Evolutionary conservation across 805 yeast genomes (phyloP), one percentile per base, ranked within the genome.

Genomic region (Yarrowia hollandica): DNA sequence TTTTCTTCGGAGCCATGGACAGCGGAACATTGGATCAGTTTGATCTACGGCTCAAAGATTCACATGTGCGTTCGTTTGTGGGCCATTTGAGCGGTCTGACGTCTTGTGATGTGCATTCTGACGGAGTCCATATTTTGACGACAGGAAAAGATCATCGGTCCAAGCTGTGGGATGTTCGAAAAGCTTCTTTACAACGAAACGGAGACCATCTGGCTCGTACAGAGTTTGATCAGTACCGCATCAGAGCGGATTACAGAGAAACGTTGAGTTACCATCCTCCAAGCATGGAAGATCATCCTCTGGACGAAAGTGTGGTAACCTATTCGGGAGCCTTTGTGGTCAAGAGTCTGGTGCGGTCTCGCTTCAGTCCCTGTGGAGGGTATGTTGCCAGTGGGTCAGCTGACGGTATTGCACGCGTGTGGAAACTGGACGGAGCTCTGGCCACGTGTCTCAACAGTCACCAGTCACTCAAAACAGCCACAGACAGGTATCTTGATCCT

Each of bases 361-460:
- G 44, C 9, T 52, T 52, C 25, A 35, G 44, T 18, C 58, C 58
- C 21, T 52, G 58, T 26, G 58, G 58, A 18, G 44, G 44, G 8
- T 52, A 52, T 6, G 42, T 52, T 3, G 58, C 58, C 14, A 52
- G 58, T 52, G 58, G 58, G 5, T 52, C 58, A 8, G 42, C 44
- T 9, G 58, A 52, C 15, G 58, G 58, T 14, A 52, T 52, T 8
- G 58, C 35, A 5, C 33, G 58, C 8, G 19, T 52, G 6, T 52
- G 58, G 58, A 52, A 35, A 18, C 58, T 52, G 2, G 35, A 52
- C 8, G 58, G 58, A 15, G 35, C 58, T 16, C 21, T 52, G 6
- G 58, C 58, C 2, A 52, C 58, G 3, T 35, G 44, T 16, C 12
- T 52, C 19, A 23, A 52, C 25, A 25, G 26, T 16, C 58, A 52